Evolutionary conservation across 1,284 basidiomycete species (phyloP).

Genomic region (Irpex sp.): DNA sequence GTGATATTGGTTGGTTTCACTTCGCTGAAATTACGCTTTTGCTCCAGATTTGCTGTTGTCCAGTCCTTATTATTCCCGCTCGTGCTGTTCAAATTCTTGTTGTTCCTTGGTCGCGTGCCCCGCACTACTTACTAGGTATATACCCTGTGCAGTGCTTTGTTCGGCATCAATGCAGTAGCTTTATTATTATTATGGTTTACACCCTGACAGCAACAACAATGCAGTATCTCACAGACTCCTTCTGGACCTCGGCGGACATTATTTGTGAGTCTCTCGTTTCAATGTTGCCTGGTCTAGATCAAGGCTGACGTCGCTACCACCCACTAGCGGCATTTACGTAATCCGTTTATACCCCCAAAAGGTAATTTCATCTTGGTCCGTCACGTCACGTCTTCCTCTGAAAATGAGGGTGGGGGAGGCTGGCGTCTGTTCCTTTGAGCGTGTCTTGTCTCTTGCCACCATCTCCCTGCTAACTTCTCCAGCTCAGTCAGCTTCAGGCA

Average conservation of each 20-base stretch:
- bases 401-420: neutral
- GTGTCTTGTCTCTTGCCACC: slow-evolving; percentile 67
- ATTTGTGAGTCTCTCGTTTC: neutral
- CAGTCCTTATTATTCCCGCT: neutral
- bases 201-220: neutral
- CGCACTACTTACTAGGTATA: neutral
- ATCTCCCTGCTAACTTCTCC: slow-evolving; percentile 23
- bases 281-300: neutral
- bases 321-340: neutral
- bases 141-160: neutral
- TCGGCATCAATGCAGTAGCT: neutral
- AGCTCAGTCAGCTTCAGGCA: neutral
- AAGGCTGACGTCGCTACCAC: neutral
- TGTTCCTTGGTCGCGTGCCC: neutral
- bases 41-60: neutral
- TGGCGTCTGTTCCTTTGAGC: neutral
- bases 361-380: neutral
- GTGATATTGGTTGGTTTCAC: neutral
- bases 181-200: neutral
- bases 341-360: neutral
- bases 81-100: neutral
- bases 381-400: neutral
- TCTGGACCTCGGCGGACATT: neutral
- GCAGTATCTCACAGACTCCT: neutral
- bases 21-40: neutral